Percentiles rank a stretch among this genome's conserved stretches.
These are phyloP conservation scores for Vaccinium vitisidaea DNA, from an alignment of 148 eudicot genomes.

Conservation along the genomic window DNA sequence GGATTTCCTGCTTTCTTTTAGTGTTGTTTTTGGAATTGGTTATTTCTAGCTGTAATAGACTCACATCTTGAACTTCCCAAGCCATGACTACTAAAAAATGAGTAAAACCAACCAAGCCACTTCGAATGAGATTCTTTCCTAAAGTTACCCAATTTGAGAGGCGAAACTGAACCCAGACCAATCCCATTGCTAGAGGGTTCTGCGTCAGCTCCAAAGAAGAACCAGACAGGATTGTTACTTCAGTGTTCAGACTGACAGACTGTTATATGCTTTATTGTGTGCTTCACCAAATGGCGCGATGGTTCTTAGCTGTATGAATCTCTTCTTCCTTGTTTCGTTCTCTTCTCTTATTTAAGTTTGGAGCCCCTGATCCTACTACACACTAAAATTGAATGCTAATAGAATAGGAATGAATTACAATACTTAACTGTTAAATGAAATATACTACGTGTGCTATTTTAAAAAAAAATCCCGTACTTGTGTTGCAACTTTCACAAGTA, in stretches of 20 bases:
- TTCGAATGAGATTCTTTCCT: not conserved
- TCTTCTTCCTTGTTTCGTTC: not conserved
- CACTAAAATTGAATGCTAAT: not conserved
- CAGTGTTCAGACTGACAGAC: not conserved
- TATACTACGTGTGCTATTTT: not conserved
- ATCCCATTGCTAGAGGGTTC: not conserved
- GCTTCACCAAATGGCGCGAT: not conserved
- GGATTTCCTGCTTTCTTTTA: not conserved
- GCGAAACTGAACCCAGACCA: not conserved
- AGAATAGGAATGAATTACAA: not conserved
- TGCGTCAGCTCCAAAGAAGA: not conserved
- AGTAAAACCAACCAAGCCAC: not conserved
- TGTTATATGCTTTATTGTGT: not conserved
- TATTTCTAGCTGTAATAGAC: not conserved
- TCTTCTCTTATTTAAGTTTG: not conserved
- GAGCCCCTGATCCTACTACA: not conserved
- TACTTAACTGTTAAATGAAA: not conserved
- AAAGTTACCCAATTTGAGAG: not conserved
- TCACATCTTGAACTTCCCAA: not conserved
- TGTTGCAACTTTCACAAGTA: not conserved
- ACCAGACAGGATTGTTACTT: not conserved
- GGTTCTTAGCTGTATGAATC: not conserved
- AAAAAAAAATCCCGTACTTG: not conserved
- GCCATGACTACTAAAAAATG: not conserved
- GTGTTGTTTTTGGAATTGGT: not conserved